Base-by-base conservation (phyloP, 768 basidiomycete genomes). In the Auriscalpium orientale region DNA sequence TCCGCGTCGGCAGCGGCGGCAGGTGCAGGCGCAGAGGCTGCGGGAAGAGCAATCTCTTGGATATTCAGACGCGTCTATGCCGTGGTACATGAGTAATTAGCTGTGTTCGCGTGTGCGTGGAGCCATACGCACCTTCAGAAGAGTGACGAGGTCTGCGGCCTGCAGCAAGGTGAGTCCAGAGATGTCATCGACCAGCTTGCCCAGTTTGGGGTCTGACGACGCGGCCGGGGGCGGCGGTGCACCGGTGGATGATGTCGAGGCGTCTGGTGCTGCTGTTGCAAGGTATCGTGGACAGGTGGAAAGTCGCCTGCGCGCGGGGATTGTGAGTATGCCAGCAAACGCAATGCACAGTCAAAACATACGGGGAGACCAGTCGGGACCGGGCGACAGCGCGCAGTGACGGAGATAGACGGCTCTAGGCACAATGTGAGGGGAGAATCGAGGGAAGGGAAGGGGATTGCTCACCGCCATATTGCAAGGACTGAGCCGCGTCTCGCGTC, bases 181-280 rank as follows among this genome's bases (percentile, higher is more conserved):
- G 63, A 99, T 98, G 69, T 92, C 87, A 68, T 98, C 92, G 28
- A 99, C 97, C 65, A 99, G 87, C 57, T 82, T 81, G 49, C 74
- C 75, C 61, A 99, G 79, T 64, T 78, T 82, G 20, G 91, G 81
- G 68, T 93, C 83, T 21, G 73, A 67, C 15, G 78, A 69, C 16
- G 65, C 59, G 3, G 76, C 67, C 4, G 79, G 72, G 1, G 78
- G 77, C 21, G 79, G 72, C 2, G 78, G 71, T 0, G 74, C 56
- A 7, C 28, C 28, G 28, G 28, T 28, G 3, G 76, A 58, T 4
- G 77, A 62, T 0, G 80, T 61, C 9, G 78, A 61, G 48, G 74
- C 75, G 15, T 81, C 60, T 0, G 75, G 76, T 10, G 85, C 80
- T 28, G 82, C 77, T 13, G 58, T 60, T 44, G 58, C 53, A 46